Base-by-base conservation (phyloP, 495 filamentous ascomycete genomes). In the Penicillium riverlandense region DNA sequence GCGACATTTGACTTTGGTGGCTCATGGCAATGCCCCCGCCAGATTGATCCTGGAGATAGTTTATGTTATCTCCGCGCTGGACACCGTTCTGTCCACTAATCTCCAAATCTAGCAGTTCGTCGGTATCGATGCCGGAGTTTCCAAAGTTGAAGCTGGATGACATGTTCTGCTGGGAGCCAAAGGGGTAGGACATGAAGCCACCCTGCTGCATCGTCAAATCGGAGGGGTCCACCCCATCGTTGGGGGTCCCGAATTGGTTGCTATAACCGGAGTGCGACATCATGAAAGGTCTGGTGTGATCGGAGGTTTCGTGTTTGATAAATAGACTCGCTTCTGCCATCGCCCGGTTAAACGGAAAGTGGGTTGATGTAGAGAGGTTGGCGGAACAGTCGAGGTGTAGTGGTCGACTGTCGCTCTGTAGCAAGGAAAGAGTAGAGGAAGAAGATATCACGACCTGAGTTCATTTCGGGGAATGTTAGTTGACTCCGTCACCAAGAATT, bases 271-370 rank as follows among this genome's bases (percentile, higher is more conserved):
- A 73, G 43, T 81, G 74, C 55, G 67, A 69, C 59, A 78, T 76
- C 58, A 71, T 73, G 55, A 73, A 74, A 37, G 61, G 58, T 40
- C 58, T 82, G 53, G 65, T 67, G 51, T 76, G 74, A 50, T 88
- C 82, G 65, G 86, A 76, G 43, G 82, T 79, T 66, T 90, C 85
- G 65, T 82, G 75, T 65, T 90, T 90, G 64, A 90, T 88, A 63
- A 77, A 88, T 41, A 84, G 78, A 58, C 75, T 75, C 47, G 65
- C 58, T 58, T 66, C 65, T 34, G 60, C 57, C 67, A 71, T 67
- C 35, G 49, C 50, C 49, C 36, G 50, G 45, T 41, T 44, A 49
- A 42, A 35, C 29, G 32, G 38, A 48, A 16, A 32, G 40, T 39
- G 15, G 44, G n/a, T 10, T 34, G 6, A 34, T 2, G 35, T 27